Percentiles rank a stretch among this genome's conserved stretches.
Evolutionary conservation across 2,329 filamentous ascomycete genomes (phyloP).

Genomic region (Talaromyces sp.): DNA sequence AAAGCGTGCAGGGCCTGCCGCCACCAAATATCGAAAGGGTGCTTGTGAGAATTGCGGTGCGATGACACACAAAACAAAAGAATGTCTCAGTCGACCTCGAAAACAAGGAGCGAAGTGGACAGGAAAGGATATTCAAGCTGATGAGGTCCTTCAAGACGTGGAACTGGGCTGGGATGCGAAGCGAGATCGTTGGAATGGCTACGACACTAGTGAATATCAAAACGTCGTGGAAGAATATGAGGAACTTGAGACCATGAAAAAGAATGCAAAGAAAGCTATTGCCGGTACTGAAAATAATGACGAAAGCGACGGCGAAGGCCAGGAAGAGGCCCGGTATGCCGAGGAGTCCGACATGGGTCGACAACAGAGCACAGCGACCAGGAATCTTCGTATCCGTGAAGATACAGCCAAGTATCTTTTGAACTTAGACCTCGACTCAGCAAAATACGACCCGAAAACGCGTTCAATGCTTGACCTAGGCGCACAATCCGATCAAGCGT

Average conservation of each 20-base stretch:
- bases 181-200: conserved; percentile 97
- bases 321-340: conserved; percentile 64
- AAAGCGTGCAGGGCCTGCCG: conserved; percentile 75
- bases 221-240: conserved; percentile 86
- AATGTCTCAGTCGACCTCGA: conserved; percentile 82
- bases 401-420: conserved; percentile 96
- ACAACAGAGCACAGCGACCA: conserved; percentile 82
- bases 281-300: conserved; percentile 51
- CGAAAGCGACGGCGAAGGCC: conserved; percentile 39
- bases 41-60: conserved; percentile 98
- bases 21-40: conserved; percentile 96
- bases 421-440: conserved; percentile 91
- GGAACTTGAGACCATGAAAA: conserved; percentile 72
- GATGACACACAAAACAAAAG: conserved; percentile 93
- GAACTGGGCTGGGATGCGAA: conserved; percentile 95
- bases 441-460: conserved; percentile 96
- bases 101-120: conserved; percentile 90
- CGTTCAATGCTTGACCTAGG: conserved; percentile 83
- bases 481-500: conserved; percentile 72
- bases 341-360: conserved; percentile 96
- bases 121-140: conserved; percentile 86
- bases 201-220: conserved; percentile 80
- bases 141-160: conserved; percentile 80
- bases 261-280: conserved; percentile 45
- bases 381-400: conserved; percentile 86